Evolutionary conservation across 2,329 filamentous ascomycete genomes (phyloP).

Genomic region (Dactylellina parvicollis): DNA sequence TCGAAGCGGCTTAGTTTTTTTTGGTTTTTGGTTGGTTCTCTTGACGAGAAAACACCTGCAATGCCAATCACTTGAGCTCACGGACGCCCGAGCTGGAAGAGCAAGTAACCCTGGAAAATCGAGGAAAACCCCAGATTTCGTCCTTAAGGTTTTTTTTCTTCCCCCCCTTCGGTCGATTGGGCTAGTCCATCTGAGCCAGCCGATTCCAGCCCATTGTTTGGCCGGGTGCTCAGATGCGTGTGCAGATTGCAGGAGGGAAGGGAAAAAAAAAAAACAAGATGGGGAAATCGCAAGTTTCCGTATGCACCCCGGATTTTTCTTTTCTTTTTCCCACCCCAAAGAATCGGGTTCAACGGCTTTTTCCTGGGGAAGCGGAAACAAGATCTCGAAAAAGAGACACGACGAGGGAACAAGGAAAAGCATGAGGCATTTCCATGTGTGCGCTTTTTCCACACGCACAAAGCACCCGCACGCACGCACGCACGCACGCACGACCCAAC

Average conservation of each 20-base stretch:
- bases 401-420: background rate
- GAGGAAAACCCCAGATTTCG: no score
- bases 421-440: slow-evolving; percentile 24
- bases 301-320: slow-evolving; percentile 50
- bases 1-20: background rate
- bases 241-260: background rate
- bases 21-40: background rate
- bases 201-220: background rate
- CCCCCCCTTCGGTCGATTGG: no score
- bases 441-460: no score
- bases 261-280: no score
- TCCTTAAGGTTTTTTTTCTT: no score
- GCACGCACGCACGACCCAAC: background rate
- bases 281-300: background rate
- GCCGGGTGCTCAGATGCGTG: background rate
- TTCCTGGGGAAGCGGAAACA: background rate
- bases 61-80: background rate
- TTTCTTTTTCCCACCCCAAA: slow-evolving; percentile 49
- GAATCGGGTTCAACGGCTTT: slow-evolving; percentile 32
- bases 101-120: background rate
- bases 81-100: background rate
- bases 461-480: no score
- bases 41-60: background rate
- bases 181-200: no score
- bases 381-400: background rate